Evolutionary conservation across 202 grass and related monocot species (phyloP), one percentile per base, ranked within the genome.

Genomic region (Brachypodium distachyon): DNA sequence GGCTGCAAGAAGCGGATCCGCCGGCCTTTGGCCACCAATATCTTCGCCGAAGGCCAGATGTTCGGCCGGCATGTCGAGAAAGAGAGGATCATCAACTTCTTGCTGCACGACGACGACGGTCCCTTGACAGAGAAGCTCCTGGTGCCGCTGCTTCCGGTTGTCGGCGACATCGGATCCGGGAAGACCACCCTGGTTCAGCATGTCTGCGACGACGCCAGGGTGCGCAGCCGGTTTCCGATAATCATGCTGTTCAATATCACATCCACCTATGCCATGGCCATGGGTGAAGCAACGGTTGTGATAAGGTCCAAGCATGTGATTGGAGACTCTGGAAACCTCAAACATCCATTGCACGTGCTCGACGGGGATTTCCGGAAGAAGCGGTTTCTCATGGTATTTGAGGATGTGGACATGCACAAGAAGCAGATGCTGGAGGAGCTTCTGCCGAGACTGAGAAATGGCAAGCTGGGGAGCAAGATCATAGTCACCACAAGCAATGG

Each of bases 21-120:
- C 10, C 51, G 23, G 14, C 72, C 72, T 29, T 5, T 74, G 37
- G 17, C 5, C 1, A 59, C 71, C 25, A 57, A 28, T 4, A 58
- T 74, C 6, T 74, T 58, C 2, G 16, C 14, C 0, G 72, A 74
- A 9, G 26, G 23, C 9, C 52, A 31, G 53, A 74, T 74, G 76
- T 85, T 80, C 1, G 32, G 76, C 5, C 56, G 83, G 2, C 43
- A 64, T 36, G 55, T 80, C 5, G 76, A 85, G 63, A 80, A 4
- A 17, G 56, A 85, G 58, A 46, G 12, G 52, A 57, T 85, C 31
- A 55, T 64, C 56, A 73, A 80, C 23, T 85, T 85, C 83, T 32
- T 85, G 5, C 62, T 85, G 14, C 76, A 28, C 5, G 38, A 44
- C 4, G 0, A 65, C 21, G 25, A n/a, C n/a, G 9, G 41, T 68